phyloP scores from a whole-genome alignment of 768 basidiomycete genomes.

The Postia placenta region DNA sequence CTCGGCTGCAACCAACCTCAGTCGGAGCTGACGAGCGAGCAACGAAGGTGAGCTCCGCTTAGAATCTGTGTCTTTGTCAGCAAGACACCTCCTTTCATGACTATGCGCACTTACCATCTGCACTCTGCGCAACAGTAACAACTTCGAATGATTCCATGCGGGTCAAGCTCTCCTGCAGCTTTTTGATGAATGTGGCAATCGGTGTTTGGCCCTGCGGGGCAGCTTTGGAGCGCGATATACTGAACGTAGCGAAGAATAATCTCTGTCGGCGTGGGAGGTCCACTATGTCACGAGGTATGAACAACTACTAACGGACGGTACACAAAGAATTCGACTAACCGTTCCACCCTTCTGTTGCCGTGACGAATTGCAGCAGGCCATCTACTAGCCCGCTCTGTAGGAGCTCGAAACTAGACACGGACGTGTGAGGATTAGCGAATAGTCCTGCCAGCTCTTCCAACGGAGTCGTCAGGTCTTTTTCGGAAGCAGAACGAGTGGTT shows the following conservation, averaged over 20 bases:
- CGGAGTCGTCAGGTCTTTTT: slow-evolving; percentile 55
- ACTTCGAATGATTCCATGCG: slow-evolving; percentile 96
- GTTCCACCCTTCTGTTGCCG: slow-evolving; percentile 48
- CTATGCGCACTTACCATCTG: slow-evolving; percentile 54
- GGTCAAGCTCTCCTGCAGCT: slow-evolving; percentile 92
- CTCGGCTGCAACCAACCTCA: slow-evolving; percentile 85
- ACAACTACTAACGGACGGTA: no score
- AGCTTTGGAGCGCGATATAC: slow-evolving; percentile 42
- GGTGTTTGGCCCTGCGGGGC: slow-evolving; percentile 45
- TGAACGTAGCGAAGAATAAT: slow-evolving; percentile 75
- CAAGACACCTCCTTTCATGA: background rate
- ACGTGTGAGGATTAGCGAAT: slow-evolving; percentile 68
- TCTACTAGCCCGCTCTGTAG: slow-evolving; percentile 92
- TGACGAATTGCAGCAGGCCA: slow-evolving; percentile 75
- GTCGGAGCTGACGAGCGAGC: slow-evolving; percentile 86
- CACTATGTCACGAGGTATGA: no score
- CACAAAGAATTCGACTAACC: slow-evolving; percentile 36
- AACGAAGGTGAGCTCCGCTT: slow-evolving; percentile 87
- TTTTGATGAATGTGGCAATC: slow-evolving; percentile 82
- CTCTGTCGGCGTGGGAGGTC: slow-evolving; percentile 60
- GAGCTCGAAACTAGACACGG: slow-evolving; percentile 93
- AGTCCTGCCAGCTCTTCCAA: slow-evolving; percentile 74
- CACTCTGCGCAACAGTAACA: slow-evolving; percentile 76
- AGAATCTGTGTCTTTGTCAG: slow-evolving; percentile 72
- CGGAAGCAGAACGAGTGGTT: slow-evolving; percentile 45